Conservation (phyloP, 306 rosid species). For the Quercus berberidifolia region DNA sequence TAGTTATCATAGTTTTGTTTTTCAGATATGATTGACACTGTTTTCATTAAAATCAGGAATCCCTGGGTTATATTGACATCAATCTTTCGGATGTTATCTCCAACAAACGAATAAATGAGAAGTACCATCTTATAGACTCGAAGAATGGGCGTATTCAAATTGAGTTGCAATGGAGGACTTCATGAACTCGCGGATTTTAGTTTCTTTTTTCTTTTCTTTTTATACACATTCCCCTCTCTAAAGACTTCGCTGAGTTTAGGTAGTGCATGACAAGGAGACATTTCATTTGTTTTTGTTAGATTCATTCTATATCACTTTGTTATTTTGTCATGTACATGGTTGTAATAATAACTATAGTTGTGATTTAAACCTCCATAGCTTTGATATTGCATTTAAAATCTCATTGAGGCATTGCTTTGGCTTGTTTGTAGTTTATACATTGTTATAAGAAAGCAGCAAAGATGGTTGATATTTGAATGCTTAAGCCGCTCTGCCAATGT, state of each 20-base stretch:
- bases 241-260: not conserved
- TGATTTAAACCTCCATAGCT: not conserved
- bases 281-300: not conserved
- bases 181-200: slow-evolving; percentile 12
- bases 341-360: not conserved
- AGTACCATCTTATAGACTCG: slow-evolving; percentile 82
- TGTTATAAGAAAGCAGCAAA: too few species aligned
- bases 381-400: not conserved
- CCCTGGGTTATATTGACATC: slow-evolving; percentile 70
- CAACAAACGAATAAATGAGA: slow-evolving; percentile 81
- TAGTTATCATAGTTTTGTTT: not conserved
- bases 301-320: not conserved
- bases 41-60: slow-evolving; percentile 43
- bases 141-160: slow-evolving; percentile 81
- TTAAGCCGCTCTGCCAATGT: too few species aligned
- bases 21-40: slow-evolving; percentile 5
- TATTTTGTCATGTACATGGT: not conserved
- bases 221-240: not conserved
- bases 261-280: not conserved
- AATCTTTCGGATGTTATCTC: slow-evolving; percentile 64
- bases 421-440: not conserved
- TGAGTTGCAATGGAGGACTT: slow-evolving; percentile 85
- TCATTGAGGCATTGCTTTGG: not conserved
- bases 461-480: too few species aligned
- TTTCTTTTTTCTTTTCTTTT: not conserved